Conservation (phyloP, 345 rosid genomes). For the Aurinia saxatilis region DNA sequence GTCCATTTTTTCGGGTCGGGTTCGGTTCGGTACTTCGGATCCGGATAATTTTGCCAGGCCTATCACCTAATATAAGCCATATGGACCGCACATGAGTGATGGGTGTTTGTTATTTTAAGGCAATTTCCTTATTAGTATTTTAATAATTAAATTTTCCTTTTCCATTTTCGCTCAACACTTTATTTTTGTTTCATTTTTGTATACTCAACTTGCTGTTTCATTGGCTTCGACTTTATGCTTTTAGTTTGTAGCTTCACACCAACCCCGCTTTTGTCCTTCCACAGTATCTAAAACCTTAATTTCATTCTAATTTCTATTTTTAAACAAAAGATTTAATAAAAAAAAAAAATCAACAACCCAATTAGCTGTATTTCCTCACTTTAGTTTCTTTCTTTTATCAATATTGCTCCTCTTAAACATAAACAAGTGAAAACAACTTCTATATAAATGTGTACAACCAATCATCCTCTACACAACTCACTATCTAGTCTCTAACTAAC, state of each 20-base stretch:
- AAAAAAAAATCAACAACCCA: slow-evolving; percentile 20
- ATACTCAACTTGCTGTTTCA: neutral
- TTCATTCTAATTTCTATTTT: neutral
- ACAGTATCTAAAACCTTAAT: neutral
- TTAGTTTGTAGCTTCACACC: slow-evolving; percentile 10
- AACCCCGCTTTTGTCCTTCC: neutral
- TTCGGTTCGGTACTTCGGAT: too few relatives aligned
- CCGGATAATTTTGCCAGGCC: too few relatives aligned
- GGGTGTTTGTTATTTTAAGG: neutral
- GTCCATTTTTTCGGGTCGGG: too few relatives aligned
- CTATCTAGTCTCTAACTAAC: slow-evolving; percentile 6
- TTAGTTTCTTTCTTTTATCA: neutral
- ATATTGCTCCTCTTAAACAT: neutral
- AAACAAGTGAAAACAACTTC: neutral
- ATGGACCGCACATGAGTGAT: slow-evolving; percentile 15
- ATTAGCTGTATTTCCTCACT: neutral
- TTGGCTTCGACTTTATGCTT: slow-evolving; percentile 20
- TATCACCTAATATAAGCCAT: slow-evolving; percentile 1
- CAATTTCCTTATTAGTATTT: neutral
- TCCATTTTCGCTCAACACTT: neutral
- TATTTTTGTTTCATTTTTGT: neutral
- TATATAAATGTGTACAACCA: slow-evolving; percentile 8
- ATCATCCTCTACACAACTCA: slow-evolving; percentile 6
- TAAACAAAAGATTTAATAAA: neutral
- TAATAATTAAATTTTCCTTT: neutral